Base-by-base conservation (phyloP, 2,329 filamentous ascomycete species). In the Penicillium sp. region DNA sequence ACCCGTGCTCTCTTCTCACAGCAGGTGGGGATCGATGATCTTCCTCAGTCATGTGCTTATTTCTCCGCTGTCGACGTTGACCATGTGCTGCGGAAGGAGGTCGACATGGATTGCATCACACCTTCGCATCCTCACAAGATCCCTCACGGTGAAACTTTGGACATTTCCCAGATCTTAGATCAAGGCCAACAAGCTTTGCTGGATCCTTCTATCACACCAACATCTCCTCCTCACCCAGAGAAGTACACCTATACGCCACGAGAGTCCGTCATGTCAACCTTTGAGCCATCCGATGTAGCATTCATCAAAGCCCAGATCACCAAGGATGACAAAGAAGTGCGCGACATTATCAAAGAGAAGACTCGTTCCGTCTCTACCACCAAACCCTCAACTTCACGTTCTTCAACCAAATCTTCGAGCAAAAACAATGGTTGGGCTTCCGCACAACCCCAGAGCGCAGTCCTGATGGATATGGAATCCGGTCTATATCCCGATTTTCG, bases 61-160 rank as follows among this genome's bases (percentile, higher is more conserved):
- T 99, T 99, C 77, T 96, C 91, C 1, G 93, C 95, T 3, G 87
- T 99, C 6, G 95, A 99, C 70, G 91, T 99, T 63, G 95, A 99
- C 70, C 88, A 92, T 67, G 93, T 99, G 3, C 81, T 99, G n/a
- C 86, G 95, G 51, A 99, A 99, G 73, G 95, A 99, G 75, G 96
- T 99, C 4, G 90, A 99, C 73, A 96, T 99, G 91, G 90, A 96
- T 69, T 99, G 95, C 72, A 77, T 98, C 44, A 99, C 95, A 0
- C 95, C 95, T 1, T 95, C 90, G 44, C 90, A 99, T 73, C 83
- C 84, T 0, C 82, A 83, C 0, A 82, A 88, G 29, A 98, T 99
- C 43, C 83, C 90, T 0, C 89, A 87, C 1, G 95, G 96, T 35
- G 93, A 98, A 76, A 92, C 87, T 59, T 75, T 99, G 9, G 93